A percentile compares a stretch with the other conserved stretches of the same genome.
Evolutionary conservation across 1,139 yeast species (phyloP).

Genomic region (Meyerozyma smithsonii): DNA sequence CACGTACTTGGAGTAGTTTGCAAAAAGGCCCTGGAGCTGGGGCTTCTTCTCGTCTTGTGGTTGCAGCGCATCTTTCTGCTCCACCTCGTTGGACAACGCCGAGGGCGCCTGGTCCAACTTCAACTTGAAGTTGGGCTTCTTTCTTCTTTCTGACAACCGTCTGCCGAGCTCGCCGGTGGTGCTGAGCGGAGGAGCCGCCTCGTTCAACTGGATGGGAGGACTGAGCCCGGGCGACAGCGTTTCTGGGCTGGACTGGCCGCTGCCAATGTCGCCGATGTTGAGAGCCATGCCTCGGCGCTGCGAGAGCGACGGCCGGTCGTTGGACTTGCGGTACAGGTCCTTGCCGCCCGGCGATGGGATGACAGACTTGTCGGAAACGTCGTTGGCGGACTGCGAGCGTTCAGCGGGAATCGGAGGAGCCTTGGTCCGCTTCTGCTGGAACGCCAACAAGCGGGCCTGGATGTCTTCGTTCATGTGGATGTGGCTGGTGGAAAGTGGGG

Average conservation of each 20-base stretch:
- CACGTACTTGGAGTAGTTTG: constrained; percentile 79
- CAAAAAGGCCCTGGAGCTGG: constrained; percentile 57
- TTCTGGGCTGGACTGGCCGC: constrained; percentile 6
- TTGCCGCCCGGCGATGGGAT: constrained; percentile 16
- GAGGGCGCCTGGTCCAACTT: constrained; percentile 19
- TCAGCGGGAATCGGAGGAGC: constrained; percentile 15
- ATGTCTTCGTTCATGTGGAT: constrained; percentile 54
- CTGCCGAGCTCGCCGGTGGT: constrained; percentile 35
- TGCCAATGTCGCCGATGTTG: constrained; percentile 30
- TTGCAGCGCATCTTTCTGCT: no score
- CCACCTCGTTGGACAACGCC: constrained; percentile 8
- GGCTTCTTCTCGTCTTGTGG: constrained; percentile 16
- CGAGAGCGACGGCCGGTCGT: constrained; percentile 47
- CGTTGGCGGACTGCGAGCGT: constrained; percentile 7
- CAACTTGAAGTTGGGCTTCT: constrained; percentile 37
- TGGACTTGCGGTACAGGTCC: constrained; percentile 10
- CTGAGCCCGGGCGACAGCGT: constrained; percentile 10
- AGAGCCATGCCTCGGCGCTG: constrained; percentile 58
- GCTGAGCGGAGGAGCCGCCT: constrained; percentile 11
- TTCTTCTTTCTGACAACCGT: constrained; percentile 33
- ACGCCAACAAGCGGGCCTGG: constrained; percentile 72
- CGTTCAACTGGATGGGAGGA: constrained; percentile 11
- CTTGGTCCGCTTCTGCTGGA: constrained; percentile 60
- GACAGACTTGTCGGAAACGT: constrained; percentile 7
- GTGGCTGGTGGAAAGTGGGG: constrained; percentile 2